phyloP scores from a whole-genome alignment of 2,329 filamentous ascomycete genomes.

The Neofusicoccum sp. region DNA sequence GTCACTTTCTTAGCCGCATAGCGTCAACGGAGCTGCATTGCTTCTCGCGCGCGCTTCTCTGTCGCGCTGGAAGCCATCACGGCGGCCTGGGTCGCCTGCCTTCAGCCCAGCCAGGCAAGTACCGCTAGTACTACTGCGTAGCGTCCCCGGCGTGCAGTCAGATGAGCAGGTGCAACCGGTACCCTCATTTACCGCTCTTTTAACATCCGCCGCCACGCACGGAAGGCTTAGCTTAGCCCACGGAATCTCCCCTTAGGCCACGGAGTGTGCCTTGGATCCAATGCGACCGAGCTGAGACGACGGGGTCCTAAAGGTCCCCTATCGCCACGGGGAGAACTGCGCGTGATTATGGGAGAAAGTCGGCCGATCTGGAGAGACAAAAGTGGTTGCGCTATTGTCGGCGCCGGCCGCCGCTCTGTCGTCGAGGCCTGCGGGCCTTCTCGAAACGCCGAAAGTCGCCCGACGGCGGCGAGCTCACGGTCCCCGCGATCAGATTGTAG shows the following conservation, averaged over 20 bases:
- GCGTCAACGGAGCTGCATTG: slow-evolving; percentile 1
- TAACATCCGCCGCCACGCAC: slow-evolving; percentile 11
- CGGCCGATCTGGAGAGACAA: not conserved
- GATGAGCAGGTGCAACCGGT: not conserved
- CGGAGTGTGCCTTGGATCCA: slow-evolving; percentile 1
- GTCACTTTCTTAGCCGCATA: not conserved
- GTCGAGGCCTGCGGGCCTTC: not conserved
- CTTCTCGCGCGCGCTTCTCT: not conserved
- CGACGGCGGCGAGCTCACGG: not conserved
- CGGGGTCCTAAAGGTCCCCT: not conserved
- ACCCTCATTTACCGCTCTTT: slow-evolving; percentile 14
- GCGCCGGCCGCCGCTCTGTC: not conserved
- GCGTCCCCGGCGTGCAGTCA: not conserved
- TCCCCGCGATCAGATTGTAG: not conserved
- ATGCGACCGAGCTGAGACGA: not conserved
- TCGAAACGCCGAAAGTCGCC: slow-evolving; percentile 4
- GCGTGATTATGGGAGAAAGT: not conserved
- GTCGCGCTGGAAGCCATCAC: slow-evolving; percentile 1
- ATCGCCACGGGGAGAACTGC: not conserved
- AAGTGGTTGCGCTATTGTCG: not conserved
- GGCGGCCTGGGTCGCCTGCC: not conserved
- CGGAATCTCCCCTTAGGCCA: slow-evolving; percentile 5
- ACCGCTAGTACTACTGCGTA: not conserved
- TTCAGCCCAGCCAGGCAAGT: slow-evolving; percentile 9
- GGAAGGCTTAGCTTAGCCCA: slow-evolving; percentile 1